Percentiles rank a stretch among this genome's conserved stretches.
Conservation (phyloP, 225 moss, liverwort and hornwort species). For the Climacium dendroides region DNA sequence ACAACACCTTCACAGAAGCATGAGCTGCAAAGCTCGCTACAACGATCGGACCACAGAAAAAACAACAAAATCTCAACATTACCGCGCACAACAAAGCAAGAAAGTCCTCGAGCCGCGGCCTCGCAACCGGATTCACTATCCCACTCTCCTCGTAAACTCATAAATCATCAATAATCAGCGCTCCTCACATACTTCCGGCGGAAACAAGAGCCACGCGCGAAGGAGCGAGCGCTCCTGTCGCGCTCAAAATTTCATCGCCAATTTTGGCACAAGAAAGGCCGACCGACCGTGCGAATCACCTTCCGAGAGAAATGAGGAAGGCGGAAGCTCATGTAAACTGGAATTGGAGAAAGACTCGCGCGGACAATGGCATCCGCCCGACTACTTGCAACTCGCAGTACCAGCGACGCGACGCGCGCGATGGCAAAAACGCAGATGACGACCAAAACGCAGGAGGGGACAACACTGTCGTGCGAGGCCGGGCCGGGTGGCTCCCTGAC, state of each 20-base stretch:
- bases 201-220: not conserved
- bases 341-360: not conserved
- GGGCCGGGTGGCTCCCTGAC: not conserved
- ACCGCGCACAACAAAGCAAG: not conserved
- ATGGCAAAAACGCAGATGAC: not conserved
- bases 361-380: not conserved
- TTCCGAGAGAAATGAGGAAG: not conserved
- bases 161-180: not conserved
- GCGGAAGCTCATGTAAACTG: not conserved
- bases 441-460: not conserved
- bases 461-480: not conserved
- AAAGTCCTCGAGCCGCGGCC: not conserved
- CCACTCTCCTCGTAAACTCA: not conserved
- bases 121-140: not conserved
- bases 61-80: not conserved
- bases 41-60: not conserved
- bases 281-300: not conserved
- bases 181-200: not conserved
- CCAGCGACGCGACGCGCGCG: not conserved
- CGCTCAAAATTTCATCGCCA: not conserved
- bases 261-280: not conserved
- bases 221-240: not conserved
- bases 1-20: not conserved
- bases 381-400: not conserved
- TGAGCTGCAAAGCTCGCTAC: not conserved